Base-by-base conservation (phyloP, 495 filamentous ascomycete species). In the Talaromyces adpressus region DNA sequence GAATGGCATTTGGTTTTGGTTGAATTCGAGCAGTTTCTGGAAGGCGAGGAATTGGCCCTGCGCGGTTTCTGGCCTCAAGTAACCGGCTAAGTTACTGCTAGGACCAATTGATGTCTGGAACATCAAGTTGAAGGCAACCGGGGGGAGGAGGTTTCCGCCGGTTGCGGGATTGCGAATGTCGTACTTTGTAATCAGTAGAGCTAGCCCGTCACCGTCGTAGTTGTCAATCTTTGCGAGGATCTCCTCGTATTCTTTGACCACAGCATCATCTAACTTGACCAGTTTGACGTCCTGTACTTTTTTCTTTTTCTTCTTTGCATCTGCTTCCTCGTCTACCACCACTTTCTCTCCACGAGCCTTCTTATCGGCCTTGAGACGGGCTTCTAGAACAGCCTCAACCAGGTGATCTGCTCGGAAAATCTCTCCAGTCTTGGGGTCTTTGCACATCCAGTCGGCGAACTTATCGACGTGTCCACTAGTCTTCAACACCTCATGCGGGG, bases 361-460 rank as follows among this genome's bases (percentile, higher is more conserved):
- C 76, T 90, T 89, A 76, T 92, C 85, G 56, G 87, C 88, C 77
- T 91, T 92, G 57, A 98, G 75, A 25, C 94, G 82, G 32, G 81
- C 73, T 79, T 97, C 92, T 23, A 98, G 83, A 29, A 96, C 86
- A 69, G 96, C 92, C 79, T 98, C 91, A 39, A 98, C 91, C 66
- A 98, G 81, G 77, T 98, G 94, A 72, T 98, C 94, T 30, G 94
- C 92, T 64, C 94, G 85, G 74, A 97, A 87, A 63, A 97, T 95
- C 79, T 98, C 95, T 70, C 94, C 94, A 68, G 89, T 94, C 80
- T 96, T 94, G 60, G 92, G 92, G 74, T 98, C 94, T 76, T 97
- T 97, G 86, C 92, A 96, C 93, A 97, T 97, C 91, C 91, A 97
- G 74, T 98, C 95, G 67, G 92, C 89, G 73, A 98, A 98, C 75